Percentiles rank a stretch among this genome's conserved stretches.
These are phyloP conservation scores for Pseudophaeomoniella oleicola DNA, from an alignment of 2,329 filamentous ascomycete genomes.

Conservation along the genomic window DNA sequence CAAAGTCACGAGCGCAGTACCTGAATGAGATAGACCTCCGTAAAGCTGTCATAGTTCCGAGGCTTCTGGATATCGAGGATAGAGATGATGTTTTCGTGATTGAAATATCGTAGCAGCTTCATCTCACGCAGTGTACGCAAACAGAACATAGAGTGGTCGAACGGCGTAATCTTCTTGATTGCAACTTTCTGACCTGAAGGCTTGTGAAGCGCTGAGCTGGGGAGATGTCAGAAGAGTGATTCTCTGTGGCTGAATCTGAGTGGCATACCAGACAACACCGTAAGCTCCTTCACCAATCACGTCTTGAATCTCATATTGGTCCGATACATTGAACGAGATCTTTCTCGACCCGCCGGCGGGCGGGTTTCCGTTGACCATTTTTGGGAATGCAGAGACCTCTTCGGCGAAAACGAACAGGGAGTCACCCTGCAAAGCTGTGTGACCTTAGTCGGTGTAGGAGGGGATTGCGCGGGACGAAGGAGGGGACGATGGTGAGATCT, in stretches of 20 bases:
- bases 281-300: slow-evolving; percentile 98
- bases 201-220: slow-evolving; percentile 90
- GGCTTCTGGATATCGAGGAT: slow-evolving; percentile 99
- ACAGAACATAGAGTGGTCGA: slow-evolving; percentile 99
- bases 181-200: slow-evolving; percentile 96
- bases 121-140: slow-evolving; percentile 92
- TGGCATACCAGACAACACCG: slow-evolving; percentile 84
- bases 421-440: too few relatives aligned
- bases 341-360: slow-evolving; percentile 58
- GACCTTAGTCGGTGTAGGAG: too few relatives aligned
- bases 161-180: slow-evolving; percentile 99
- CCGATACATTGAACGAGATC: slow-evolving; percentile 99
- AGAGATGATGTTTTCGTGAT: slow-evolving; percentile 99
- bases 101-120: slow-evolving; percentile 98
- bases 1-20: slow-evolving; percentile 35
- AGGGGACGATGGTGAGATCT: too few relatives aligned
- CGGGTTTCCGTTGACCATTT: slow-evolving; percentile 28
- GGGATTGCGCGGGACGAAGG: too few relatives aligned
- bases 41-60: slow-evolving; percentile 87
- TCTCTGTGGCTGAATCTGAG: background rate
- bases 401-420: too few relatives aligned
- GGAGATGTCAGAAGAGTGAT: slow-evolving; percentile 5
- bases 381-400: too few relatives aligned
- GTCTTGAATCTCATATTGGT: slow-evolving; percentile 99
- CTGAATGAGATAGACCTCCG: slow-evolving; percentile 97